Evolutionary conservation across 345 rosid species (phyloP).

Genomic region (Syzygium aqueum): DNA sequence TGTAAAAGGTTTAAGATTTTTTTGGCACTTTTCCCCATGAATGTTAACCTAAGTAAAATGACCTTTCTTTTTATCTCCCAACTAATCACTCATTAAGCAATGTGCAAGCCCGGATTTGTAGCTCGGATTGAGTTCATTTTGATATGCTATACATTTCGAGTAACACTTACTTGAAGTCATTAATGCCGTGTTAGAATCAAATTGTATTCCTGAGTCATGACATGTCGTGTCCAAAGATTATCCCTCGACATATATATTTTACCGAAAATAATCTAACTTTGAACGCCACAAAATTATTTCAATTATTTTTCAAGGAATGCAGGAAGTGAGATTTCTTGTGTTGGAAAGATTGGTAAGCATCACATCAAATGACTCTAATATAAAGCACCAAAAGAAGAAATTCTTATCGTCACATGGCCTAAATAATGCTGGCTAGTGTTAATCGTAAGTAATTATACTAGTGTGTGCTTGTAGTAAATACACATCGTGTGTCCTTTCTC

Average conservation of each 20-base stretch:
- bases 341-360: not conserved
- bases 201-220: not conserved
- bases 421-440: not conserved
- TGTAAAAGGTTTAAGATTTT: no score
- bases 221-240: not conserved
- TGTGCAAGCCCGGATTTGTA: not conserved
- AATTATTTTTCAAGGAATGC: not conserved
- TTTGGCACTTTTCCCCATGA: not conserved
- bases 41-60: not conserved
- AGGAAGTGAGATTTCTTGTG: not conserved
- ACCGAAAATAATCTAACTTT: not conserved
- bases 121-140: not conserved
- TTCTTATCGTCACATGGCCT: not conserved
- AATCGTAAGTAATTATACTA: not conserved
- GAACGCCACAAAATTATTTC: not conserved
- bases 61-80: not conserved
- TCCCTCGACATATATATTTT: not conserved
- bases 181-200: not conserved
- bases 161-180: not conserved
- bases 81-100: not conserved
- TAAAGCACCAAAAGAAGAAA: not conserved
- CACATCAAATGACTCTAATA: not conserved
- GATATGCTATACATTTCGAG: not conserved
- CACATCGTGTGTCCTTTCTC: not conserved
- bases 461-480: not conserved